A percentile compares a stretch with the other conserved stretches of the same genome.
Evolutionary conservation across 2,329 filamentous ascomycete genomes (phyloP).

Genomic region (Aspergillus vadensis): DNA sequence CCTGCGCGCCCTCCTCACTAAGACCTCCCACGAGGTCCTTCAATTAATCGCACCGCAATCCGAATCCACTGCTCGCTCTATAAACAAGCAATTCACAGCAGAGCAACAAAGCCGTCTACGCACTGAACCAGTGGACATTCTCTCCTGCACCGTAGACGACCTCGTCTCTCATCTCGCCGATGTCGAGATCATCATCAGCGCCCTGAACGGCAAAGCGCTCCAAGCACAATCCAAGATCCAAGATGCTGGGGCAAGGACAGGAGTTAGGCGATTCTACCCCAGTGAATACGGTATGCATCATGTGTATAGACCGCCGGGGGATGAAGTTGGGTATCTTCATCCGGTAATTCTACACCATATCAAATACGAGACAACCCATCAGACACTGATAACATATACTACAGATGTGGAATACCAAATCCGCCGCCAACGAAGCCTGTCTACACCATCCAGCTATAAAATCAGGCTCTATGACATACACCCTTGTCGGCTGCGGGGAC

Average conservation of each 20-base stretch:
- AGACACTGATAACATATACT: too few species aligned
- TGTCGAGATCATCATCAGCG: conserved; percentile 28
- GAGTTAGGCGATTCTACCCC: conserved; percentile 30
- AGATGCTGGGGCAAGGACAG: conserved; percentile 28
- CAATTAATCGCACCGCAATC: neutral
- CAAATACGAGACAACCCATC: too few species aligned
- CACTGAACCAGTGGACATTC: conserved; percentile 13
- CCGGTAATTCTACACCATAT: conserved; percentile 13
- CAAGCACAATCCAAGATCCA: conserved; percentile 24
- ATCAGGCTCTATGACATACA: conserved; percentile 31
- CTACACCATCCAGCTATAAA: conserved; percentile 24
- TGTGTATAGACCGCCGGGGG: conserved; percentile 24
- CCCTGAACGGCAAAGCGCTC: conserved; percentile 25
- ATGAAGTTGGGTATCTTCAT: conserved; percentile 25
- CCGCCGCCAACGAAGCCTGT: neutral
- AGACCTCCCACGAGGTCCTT: neutral
- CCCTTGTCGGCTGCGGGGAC: conserved; percentile 35
- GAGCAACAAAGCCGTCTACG: neutral
- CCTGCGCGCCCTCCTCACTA: neutral
- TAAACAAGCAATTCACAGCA: neutral
- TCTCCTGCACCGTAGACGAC: conserved; percentile 9
- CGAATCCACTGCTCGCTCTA: neutral
- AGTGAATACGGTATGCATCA: conserved; percentile 32
- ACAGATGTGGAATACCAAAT: conserved; percentile 21
- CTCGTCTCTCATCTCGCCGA: conserved; percentile 20